phyloP scores from a whole-genome alignment of 2,329 filamentous ascomycete species.

The Nemania sp. region DNA sequence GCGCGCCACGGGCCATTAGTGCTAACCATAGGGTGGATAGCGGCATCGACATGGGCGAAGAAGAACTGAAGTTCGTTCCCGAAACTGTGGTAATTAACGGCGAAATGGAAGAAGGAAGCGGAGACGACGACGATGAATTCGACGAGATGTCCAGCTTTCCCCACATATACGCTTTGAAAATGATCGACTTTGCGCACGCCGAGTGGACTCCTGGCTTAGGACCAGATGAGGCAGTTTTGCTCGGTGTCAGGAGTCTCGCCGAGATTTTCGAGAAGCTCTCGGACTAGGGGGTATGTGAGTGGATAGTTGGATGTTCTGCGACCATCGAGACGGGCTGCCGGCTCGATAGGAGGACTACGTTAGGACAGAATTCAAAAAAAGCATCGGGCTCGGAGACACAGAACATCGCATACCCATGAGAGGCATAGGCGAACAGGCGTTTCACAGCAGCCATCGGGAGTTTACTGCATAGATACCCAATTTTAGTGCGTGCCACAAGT shows the following conservation, averaged over 20 bases:
- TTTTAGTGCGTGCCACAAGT: no score
- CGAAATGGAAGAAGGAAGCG: slow-evolving; percentile 43
- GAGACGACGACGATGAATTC: slow-evolving; percentile 53
- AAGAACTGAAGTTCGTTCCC: slow-evolving; percentile 42
- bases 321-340: not conserved
- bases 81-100: slow-evolving; percentile 23
- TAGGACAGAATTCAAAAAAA: not conserved
- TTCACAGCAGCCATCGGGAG: slow-evolving; percentile 23
- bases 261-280: slow-evolving; percentile 71
- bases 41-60: slow-evolving; percentile 55
- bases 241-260: slow-evolving; percentile 72
- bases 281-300: slow-evolving; percentile 28
- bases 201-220: slow-evolving; percentile 79
- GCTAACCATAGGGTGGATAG: slow-evolving; percentile 56
- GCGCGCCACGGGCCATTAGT: slow-evolving; percentile 26
- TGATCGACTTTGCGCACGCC: slow-evolving; percentile 98
- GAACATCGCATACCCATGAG: slow-evolving; percentile 2
- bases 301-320: not conserved
- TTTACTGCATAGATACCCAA: slow-evolving; percentile 36
- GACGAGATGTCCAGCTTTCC: slow-evolving; percentile 56
- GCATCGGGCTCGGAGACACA: slow-evolving; percentile 6
- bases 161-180: slow-evolving; percentile 74
- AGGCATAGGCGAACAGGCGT: slow-evolving; percentile 27
- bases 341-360: not conserved
- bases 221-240: slow-evolving; percentile 80